Evolutionary conservation across 2,329 filamentous ascomycete species (phyloP).

Genomic region (Trichoderma aggressivum): DNA sequence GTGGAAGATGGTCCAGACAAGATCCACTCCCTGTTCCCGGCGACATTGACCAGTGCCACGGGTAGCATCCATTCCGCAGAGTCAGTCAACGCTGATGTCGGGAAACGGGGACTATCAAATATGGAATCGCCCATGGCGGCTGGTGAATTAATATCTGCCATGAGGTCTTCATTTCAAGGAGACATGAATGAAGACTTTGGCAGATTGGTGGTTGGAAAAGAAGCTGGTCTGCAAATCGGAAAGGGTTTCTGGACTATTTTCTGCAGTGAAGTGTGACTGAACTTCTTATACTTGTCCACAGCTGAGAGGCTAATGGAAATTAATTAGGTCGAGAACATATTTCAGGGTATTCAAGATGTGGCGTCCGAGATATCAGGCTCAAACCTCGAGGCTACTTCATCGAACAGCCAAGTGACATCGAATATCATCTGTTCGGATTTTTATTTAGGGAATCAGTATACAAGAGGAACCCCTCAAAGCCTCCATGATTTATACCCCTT

Average conservation of each 20-base stretch:
- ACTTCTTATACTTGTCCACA: not conserved
- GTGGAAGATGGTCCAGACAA: not conserved
- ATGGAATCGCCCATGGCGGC: not conserved
- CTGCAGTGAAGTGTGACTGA: constrained; percentile 27
- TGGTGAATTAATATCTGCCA: not conserved
- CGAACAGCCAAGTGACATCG: not conserved
- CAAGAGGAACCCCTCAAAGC: not conserved
- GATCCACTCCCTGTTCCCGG: not conserved
- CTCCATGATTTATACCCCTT: not conserved
- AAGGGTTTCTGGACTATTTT: constrained; percentile 34
- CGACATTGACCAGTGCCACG: not conserved
- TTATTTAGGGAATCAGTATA: not conserved
- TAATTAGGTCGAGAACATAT: not conserved
- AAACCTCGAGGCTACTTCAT: not conserved
- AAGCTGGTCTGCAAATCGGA: constrained; percentile 25
- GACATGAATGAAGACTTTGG: constrained; percentile 11
- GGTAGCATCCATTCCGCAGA: not conserved
- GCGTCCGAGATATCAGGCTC: not conserved
- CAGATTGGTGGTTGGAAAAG: not conserved
- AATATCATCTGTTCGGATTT: not conserved
- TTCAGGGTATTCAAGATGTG: not conserved
- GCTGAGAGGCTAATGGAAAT: not conserved
- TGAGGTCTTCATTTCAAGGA: not conserved
- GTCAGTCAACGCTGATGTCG: not conserved
- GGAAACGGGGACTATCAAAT: not conserved